A percentile compares a stretch with the other conserved stretches of the same genome.
These are phyloP conservation scores for Mortierella sp. DNA, from an alignment of 371 early-diverging fungal species.

Conservation along the genomic window DNA sequence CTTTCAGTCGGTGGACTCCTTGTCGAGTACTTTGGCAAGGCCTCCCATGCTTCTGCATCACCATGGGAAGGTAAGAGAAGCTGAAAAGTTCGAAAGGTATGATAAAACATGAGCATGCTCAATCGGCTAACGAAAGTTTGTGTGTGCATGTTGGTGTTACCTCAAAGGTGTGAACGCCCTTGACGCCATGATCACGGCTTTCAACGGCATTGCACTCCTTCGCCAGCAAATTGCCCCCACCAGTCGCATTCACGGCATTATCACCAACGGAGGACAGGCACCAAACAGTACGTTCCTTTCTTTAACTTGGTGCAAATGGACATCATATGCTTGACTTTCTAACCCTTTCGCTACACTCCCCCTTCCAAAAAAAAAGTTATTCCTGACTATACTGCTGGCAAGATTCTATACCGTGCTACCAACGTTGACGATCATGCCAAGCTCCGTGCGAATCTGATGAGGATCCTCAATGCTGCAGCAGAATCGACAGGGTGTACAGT, in stretches of 20 bases:
- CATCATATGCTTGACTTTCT: neutral
- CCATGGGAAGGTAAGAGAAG: constrained; percentile 51
- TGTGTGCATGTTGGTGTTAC: neutral
- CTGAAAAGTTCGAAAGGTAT: neutral
- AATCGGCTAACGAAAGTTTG: neutral
- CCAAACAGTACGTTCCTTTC: constrained; percentile 54
- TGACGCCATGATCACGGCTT: constrained; percentile 65
- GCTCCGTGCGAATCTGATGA: constrained; percentile 60
- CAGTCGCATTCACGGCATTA: constrained; percentile 77
- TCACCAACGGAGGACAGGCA: constrained; percentile 72
- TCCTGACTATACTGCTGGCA: constrained; percentile 67
- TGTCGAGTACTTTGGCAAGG: constrained; percentile 74
- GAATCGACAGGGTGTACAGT: constrained; percentile 74
- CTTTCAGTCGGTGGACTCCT: constrained; percentile 58
- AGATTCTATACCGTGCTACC: constrained; percentile 66
- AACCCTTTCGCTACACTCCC: too few species aligned
- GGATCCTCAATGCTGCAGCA: constrained; percentile 74
- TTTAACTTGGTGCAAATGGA: neutral
- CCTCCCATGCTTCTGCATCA: constrained; percentile 61
- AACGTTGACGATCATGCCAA: constrained; percentile 58
- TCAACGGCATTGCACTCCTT: constrained; percentile 60
- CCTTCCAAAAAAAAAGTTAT: constrained; percentile 57
- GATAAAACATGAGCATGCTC: neutral
- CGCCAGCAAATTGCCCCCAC: constrained; percentile 69
- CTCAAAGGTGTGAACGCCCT: constrained; percentile 67